Conservation (phyloP, 2,329 filamentous ascomycete genomes). For the Exophiala calicioides region DNA sequence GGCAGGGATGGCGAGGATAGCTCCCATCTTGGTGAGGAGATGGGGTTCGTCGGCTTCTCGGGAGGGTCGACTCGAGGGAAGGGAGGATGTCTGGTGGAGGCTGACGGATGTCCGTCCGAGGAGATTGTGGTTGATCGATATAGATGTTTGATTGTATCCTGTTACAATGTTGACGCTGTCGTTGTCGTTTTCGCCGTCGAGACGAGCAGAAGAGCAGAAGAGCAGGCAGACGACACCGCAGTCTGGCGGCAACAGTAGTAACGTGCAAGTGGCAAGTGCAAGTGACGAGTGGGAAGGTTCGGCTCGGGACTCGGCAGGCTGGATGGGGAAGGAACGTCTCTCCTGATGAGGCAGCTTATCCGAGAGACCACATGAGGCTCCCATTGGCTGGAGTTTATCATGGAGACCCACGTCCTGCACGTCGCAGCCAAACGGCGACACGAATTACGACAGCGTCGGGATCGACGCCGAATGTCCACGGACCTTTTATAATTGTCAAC, state of each 20-base stretch:
- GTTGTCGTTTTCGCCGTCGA: conserved; percentile 1
- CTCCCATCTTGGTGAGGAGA: conserved; percentile 68
- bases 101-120: background rate
- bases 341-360: background rate
- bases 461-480: too few relatives aligned
- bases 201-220: background rate
- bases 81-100: background rate
- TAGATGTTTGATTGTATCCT: too few relatives aligned
- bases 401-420: too few relatives aligned
- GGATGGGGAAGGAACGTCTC: background rate
- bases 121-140: background rate
- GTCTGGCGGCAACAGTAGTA: background rate
- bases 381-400: too few relatives aligned
- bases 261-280: conserved; percentile 10
- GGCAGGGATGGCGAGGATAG: conserved; percentile 83
- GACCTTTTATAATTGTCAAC: too few relatives aligned
- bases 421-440: too few relatives aligned
- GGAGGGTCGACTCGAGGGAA: too few relatives aligned
- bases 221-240: too few relatives aligned
- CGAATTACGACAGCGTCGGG: too few relatives aligned
- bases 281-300: conserved; percentile 2
- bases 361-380: background rate
- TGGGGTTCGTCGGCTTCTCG: too few relatives aligned
- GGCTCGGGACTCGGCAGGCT: background rate
- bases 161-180: too few relatives aligned